Percentiles rank a stretch among this genome's conserved stretches.
Conservation (phyloP, 768 basidiomycete species). For the Agaricus subrufescens region DNA sequence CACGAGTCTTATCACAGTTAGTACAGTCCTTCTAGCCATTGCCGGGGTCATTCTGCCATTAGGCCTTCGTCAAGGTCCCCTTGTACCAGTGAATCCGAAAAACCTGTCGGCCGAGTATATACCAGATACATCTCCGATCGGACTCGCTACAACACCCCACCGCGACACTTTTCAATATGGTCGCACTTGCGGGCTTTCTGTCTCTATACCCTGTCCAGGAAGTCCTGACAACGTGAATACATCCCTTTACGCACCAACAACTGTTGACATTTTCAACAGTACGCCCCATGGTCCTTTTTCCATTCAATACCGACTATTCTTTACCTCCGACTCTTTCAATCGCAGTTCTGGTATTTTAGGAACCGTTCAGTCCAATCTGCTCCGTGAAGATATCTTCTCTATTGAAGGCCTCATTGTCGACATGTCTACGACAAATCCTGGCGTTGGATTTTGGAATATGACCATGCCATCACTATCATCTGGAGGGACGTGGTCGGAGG, state of each 20-base stretch:
- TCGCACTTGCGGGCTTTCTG: conserved; percentile 15
- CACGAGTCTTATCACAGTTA: not conserved
- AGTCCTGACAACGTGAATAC: conserved; percentile 11
- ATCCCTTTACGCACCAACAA: conserved; percentile 10
- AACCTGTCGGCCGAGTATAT: conserved; percentile 10
- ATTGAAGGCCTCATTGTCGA: conserved; percentile 16
- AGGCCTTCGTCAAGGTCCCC: conserved; percentile 15
- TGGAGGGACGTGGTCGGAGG: conserved; percentile 16
- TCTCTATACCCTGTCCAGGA: conserved; percentile 16
- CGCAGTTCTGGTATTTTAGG: not conserved
- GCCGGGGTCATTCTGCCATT: conserved; percentile 18
- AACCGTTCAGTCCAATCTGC: conserved; percentile 3
- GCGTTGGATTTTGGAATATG: conserved; percentile 4
- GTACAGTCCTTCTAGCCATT: conserved; percentile 12
- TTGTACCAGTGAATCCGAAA: not conserved
- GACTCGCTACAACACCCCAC: conserved; percentile 15
- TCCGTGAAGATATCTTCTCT: conserved; percentile 16
- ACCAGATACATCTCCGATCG: conserved; percentile 16
- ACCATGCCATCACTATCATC: not conserved
- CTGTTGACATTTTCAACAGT: conserved; percentile 14
- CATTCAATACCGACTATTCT: conserved; percentile 18
- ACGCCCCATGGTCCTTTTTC: conserved; percentile 17
- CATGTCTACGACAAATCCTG: conserved; percentile 10
- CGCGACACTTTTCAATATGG: conserved; percentile 12
- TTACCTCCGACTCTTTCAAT: conserved; percentile 2